phyloP scores from a whole-genome alignment of 2,329 filamentous ascomycete genomes.

The Claviceps sorghi region DNA sequence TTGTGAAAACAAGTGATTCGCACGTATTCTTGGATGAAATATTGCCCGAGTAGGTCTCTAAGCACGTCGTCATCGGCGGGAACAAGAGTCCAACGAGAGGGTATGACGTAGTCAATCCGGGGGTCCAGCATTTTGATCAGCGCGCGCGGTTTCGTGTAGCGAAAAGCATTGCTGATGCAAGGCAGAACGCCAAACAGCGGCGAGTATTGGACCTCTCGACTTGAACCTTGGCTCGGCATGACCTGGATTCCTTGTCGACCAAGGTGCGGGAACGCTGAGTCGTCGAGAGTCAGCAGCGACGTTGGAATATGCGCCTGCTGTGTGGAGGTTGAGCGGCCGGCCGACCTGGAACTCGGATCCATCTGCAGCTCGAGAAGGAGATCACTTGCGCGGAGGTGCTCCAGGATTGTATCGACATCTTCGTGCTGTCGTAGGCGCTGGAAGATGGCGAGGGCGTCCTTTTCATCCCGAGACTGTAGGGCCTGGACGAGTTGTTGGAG shows the following conservation, averaged over 20 bases:
- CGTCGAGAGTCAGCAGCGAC: neutral
- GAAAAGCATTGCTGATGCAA: neutral
- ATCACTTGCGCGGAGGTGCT: neutral
- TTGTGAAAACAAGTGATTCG: neutral
- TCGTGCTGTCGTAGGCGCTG: neutral
- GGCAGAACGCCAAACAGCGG: neutral
- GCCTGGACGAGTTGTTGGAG: neutral
- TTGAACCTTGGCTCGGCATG: neutral
- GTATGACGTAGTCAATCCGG: neutral
- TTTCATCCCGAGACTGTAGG: neutral
- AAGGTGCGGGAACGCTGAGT: neutral
- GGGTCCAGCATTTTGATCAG: neutral
- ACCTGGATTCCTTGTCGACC: neutral
- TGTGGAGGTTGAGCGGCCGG: neutral
- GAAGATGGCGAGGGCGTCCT: neutral
- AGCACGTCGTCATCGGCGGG: neutral
- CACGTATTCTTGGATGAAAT: neutral
- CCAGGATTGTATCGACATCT: neutral
- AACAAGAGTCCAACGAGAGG: neutral
- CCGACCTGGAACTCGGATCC: neutral
- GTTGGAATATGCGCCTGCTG: neutral
- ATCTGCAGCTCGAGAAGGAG: neutral
- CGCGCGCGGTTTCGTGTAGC: neutral
- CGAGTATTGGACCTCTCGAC: neutral
- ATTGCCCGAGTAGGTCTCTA: neutral